phyloP scores from a whole-genome alignment of 2,329 filamentous ascomycete species.

The Fusarium nodosum region DNA sequence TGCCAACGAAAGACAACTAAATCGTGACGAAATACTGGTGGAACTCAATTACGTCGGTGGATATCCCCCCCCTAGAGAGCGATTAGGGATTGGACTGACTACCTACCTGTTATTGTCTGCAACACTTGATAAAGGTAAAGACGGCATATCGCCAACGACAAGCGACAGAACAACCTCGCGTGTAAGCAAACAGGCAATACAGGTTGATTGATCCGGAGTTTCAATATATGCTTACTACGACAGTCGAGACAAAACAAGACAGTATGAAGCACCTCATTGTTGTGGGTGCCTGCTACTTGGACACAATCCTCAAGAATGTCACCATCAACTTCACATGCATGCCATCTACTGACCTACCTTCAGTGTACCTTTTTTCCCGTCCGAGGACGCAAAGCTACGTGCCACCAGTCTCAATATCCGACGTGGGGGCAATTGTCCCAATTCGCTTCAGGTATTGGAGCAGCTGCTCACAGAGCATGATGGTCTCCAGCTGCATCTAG shows the following conservation, averaged over 20 bases:
- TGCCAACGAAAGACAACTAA: neutral
- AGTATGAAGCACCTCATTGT: constrained; percentile 71
- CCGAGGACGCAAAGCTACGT: constrained; percentile 79
- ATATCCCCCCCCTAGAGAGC: constrained; percentile 4
- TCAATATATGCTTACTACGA: neutral
- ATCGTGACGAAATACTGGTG: constrained; percentile 31
- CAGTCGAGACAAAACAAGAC: constrained; percentile 1
- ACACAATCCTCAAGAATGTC: constrained; percentile 75
- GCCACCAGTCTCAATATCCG: constrained; percentile 70
- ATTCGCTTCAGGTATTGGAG: constrained; percentile 77
- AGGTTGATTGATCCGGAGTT: neutral
- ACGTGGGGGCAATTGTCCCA: constrained; percentile 80
- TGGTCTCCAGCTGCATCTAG: constrained; percentile 58
- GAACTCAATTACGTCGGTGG: constrained; percentile 27
- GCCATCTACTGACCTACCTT: constrained; percentile 34
- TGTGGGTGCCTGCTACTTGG: constrained; percentile 77
- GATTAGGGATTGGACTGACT: neutral
- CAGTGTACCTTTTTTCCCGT: constrained; percentile 75
- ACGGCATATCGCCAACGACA: constrained; percentile 6
- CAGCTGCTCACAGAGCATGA: constrained; percentile 65
- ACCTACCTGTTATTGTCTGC: neutral
- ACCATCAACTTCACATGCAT: constrained; percentile 16
- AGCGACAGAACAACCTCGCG: neutral
- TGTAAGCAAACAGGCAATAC: neutral
- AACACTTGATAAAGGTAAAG: neutral